Evolutionary conservation across 257 asterid genomes (phyloP).

Genomic region (Petrea volubilis): DNA sequence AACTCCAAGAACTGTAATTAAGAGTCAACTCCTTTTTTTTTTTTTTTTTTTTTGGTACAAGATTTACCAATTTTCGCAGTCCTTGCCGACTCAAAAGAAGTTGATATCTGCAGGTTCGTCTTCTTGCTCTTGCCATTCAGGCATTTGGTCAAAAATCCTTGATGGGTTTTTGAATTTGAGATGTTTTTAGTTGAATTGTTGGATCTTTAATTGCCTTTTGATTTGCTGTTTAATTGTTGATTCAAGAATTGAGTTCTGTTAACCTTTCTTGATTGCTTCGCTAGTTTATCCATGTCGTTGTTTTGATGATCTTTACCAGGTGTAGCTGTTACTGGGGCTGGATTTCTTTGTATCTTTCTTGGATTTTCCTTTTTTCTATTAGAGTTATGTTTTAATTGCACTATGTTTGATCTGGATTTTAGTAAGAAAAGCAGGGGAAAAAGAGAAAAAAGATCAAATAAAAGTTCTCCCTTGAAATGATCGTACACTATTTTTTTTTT

Average conservation of each 20-base stretch:
- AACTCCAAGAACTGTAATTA: background rate
- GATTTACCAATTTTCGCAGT: background rate
- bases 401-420: too few relatives aligned
- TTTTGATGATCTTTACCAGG: slow-evolving; percentile 9
- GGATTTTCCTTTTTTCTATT: background rate
- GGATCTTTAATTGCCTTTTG: slow-evolving; percentile 20
- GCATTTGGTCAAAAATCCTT: background rate
- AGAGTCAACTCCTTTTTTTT: background rate
- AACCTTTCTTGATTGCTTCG: background rate
- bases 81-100: slow-evolving; percentile 12
- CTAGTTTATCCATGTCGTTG: background rate
- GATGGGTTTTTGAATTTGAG: slow-evolving; percentile 16
- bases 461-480: too few relatives aligned
- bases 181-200: background rate
- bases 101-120: slow-evolving; percentile 29
- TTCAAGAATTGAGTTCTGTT: background rate
- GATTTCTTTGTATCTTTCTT: slow-evolving; percentile 4
- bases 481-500: too few relatives aligned
- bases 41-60: background rate
- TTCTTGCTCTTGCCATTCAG: background rate
- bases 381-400: background rate
- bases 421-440: too few relatives aligned
- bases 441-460: too few relatives aligned
- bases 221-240: background rate
- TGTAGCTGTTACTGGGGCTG: background rate